phyloP scores from a whole-genome alignment of 352 stramenopile species.

The Globisporangium echinulatum region DNA sequence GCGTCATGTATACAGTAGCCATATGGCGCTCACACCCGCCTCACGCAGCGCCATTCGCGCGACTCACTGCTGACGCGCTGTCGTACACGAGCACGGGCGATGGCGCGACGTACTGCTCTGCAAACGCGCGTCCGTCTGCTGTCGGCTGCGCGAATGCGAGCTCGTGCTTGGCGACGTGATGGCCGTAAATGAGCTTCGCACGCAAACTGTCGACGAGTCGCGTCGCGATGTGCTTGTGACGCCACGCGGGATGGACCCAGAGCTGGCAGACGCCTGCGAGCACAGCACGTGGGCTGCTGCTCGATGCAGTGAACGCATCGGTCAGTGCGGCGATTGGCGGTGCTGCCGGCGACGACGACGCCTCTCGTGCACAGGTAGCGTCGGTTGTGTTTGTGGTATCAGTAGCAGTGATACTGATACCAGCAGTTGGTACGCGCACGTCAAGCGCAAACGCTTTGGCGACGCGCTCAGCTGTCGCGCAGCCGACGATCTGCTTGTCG shows the following conservation, averaged over 20 bases:
- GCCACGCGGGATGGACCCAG: constrained; percentile 55
- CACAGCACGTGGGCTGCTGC: background rate
- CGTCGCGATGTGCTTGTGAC: constrained; percentile 44
- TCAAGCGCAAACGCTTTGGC: constrained; percentile 35
- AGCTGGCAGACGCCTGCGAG: constrained; percentile 64
- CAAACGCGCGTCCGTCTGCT: constrained; percentile 50
- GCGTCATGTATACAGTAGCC: too few species aligned
- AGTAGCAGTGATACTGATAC: background rate
- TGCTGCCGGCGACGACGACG: background rate
- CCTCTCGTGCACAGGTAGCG: too few species aligned
- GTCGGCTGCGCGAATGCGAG: constrained; percentile 78
- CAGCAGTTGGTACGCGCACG: background rate
- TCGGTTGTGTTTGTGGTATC: background rate
- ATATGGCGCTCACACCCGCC: too few species aligned
- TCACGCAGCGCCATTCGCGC: too few species aligned
- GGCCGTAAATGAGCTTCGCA: constrained; percentile 68
- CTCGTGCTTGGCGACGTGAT: constrained; percentile 37
- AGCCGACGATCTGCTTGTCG: constrained; percentile 52
- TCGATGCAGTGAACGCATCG: background rate
- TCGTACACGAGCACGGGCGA: constrained; percentile 51
- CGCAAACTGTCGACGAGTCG: constrained; percentile 54
- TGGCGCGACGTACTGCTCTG: constrained; percentile 41
- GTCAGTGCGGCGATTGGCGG: background rate
- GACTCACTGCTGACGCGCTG: background rate
- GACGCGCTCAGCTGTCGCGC: constrained; percentile 51